These are phyloP conservation scores for Psilocybe cyanescens DNA, from an alignment of 768 basidiomycete species.

Conservation along the genomic window DNA sequence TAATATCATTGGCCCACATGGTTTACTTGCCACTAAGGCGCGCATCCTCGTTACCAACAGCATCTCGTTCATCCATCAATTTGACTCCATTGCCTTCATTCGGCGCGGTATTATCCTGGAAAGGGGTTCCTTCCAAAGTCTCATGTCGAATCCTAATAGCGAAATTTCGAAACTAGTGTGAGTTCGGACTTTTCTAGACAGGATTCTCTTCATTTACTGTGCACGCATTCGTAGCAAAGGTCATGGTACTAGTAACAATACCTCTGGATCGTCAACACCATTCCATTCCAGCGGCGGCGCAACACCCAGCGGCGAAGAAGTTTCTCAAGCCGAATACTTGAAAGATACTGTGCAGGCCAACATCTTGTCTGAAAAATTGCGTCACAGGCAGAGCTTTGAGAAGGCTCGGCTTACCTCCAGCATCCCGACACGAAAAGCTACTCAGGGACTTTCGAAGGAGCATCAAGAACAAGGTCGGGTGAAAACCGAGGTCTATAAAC, in stretches of 20 bases:
- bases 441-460: constrained; percentile 62
- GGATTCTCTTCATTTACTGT: not conserved
- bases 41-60: constrained; percentile 87
- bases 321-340: constrained; percentile 17
- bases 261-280: constrained; percentile 59
- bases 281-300: constrained; percentile 38
- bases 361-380: constrained; percentile 58
- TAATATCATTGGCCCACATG: constrained; percentile 84
- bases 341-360: constrained; percentile 27
- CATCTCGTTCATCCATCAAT: constrained; percentile 79
- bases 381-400: constrained; percentile 58
- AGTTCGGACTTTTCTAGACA: constrained; percentile 26
- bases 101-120: constrained; percentile 86
- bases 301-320: constrained; percentile 33
- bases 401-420: constrained; percentile 54
- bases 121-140: constrained; percentile 62
- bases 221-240: constrained; percentile 34
- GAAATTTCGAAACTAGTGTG: constrained; percentile 80
- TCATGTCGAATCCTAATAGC: constrained; percentile 62
- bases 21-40: constrained; percentile 82
- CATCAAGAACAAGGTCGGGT: constrained; percentile 83
- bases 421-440: constrained; percentile 40
- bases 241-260: constrained; percentile 46
- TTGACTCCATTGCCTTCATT: constrained; percentile 75
- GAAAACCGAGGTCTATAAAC: constrained; percentile 72